Conservation (phyloP, 2,329 filamentous ascomycete species). For the Colletotrichum lupini region DNA sequence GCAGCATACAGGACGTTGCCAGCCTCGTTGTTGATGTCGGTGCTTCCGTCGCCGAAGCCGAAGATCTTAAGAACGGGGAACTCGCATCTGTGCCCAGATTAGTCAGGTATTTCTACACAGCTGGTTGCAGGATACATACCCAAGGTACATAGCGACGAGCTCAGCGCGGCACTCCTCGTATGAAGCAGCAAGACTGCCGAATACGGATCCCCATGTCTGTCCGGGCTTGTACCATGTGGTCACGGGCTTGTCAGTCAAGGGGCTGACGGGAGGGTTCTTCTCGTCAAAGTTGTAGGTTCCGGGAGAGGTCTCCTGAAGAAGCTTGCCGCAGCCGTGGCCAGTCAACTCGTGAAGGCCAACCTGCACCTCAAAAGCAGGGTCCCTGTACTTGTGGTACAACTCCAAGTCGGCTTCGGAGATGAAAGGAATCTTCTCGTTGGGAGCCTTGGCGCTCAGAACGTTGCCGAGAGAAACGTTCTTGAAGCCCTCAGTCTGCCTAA, state of each 20-base stretch:
- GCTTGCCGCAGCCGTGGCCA: slow-evolving; percentile 87
- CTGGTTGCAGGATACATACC: slow-evolving; percentile 26
- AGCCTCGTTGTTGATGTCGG: slow-evolving; percentile 79
- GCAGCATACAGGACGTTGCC: slow-evolving; percentile 89
- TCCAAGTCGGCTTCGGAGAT: slow-evolving; percentile 82
- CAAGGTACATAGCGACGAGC: slow-evolving; percentile 88
- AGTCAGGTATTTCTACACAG: not conserved
- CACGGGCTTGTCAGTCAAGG: slow-evolving; percentile 81
- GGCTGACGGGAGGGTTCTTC: slow-evolving; percentile 82
- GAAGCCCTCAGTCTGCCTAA: slow-evolving; percentile 86
- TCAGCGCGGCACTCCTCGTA: slow-evolving; percentile 97
- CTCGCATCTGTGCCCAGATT: slow-evolving; percentile 70
- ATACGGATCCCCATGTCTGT: slow-evolving; percentile 94
- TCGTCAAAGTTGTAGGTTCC: slow-evolving; percentile 91
- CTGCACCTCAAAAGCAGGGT: slow-evolving; percentile 92
- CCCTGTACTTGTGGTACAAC: slow-evolving; percentile 84
- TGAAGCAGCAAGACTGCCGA: slow-evolving; percentile 85
- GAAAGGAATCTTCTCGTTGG: slow-evolving; percentile 92
- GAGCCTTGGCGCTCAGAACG: slow-evolving; percentile 89
- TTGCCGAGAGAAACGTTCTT: slow-evolving; percentile 96
- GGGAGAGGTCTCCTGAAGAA: slow-evolving; percentile 87
- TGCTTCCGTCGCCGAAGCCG: slow-evolving; percentile 83
- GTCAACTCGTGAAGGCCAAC: slow-evolving; percentile 92
- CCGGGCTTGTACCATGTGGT: slow-evolving; percentile 93
- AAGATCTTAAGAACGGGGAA: slow-evolving; percentile 92